A percentile compares a stretch with the other conserved stretches of the same genome.
Conservation (phyloP, 2,329 filamentous ascomycete genomes). For the Colletotrichum sp. region DNA sequence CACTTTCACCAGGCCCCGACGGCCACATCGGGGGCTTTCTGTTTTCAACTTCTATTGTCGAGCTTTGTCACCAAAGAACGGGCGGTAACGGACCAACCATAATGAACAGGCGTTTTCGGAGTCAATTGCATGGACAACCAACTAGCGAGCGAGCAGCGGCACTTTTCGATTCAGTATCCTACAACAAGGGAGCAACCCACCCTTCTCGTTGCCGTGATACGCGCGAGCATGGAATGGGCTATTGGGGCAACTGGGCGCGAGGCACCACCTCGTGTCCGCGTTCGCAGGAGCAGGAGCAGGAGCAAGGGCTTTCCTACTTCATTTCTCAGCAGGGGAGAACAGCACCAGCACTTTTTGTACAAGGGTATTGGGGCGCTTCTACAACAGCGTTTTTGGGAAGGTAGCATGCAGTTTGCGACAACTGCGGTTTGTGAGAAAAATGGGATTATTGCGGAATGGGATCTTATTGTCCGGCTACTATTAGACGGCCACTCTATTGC, state of each 20-base stretch:
- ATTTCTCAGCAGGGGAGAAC: constrained; percentile 11
- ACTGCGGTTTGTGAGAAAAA: constrained; percentile 1
- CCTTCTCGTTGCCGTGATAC: background rate
- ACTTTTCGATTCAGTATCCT: constrained; percentile 15
- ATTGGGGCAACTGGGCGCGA: background rate
- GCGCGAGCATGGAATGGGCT: background rate
- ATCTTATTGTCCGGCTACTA: background rate
- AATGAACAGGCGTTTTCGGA: constrained; percentile 21
- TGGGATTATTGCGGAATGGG: background rate
- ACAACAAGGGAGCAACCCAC: background rate
- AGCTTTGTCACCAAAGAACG: background rate
- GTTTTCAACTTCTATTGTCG: background rate
- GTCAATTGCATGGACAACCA: constrained; percentile 16
- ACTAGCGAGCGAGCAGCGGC: constrained; percentile 20
- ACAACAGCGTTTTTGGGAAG: background rate
- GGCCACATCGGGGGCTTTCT: background rate
- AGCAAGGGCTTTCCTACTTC: background rate
- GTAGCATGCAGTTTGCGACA: background rate
- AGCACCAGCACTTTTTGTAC: constrained; percentile 12
- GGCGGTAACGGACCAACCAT: constrained; percentile 10
- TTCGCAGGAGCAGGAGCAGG: background rate
- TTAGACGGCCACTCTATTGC: constrained; percentile 11
- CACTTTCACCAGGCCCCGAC: background rate
- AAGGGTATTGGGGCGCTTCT: constrained; percentile 5
- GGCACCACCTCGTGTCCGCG: background rate